Conservation (phyloP, 228 moss, liverwort and hornwort genomes). For the Sphagnum magellanicum region DNA sequence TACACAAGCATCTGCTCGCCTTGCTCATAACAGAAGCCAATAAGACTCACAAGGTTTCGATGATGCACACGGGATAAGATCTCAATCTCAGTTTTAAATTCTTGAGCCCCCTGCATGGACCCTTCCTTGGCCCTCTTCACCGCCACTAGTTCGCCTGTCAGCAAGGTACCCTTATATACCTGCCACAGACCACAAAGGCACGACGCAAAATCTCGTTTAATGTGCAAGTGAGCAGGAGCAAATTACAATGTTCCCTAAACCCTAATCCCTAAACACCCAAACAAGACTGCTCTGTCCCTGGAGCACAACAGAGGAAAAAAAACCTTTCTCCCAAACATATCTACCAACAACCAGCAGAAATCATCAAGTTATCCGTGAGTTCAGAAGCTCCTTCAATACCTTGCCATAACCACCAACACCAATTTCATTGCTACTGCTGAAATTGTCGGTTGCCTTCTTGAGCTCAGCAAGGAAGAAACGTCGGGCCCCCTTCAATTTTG, state of each 20-base stretch:
- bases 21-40: slow-evolving; percentile 64
- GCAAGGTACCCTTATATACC: slow-evolving; percentile 50
- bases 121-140: slow-evolving; percentile 70
- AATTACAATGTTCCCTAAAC: too few species aligned
- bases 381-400: slow-evolving; percentile 15
- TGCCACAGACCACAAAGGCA: slow-evolving; percentile 6
- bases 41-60: slow-evolving; percentile 63
- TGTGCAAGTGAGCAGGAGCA: too few species aligned
- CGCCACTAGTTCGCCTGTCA: slow-evolving; percentile 34
- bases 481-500: slow-evolving; percentile 65
- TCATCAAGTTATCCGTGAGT: background rate
- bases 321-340: too few species aligned
- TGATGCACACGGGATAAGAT: slow-evolving; percentile 73
- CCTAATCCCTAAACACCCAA: too few species aligned
- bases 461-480: slow-evolving; percentile 69
- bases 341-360: too few species aligned
- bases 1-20: slow-evolving; percentile 70
- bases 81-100: slow-evolving; percentile 83
- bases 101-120: slow-evolving; percentile 55
- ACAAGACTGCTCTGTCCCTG: too few species aligned
- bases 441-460: slow-evolving; percentile 59
- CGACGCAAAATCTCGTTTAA: too few species aligned
- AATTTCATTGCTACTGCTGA: slow-evolving; percentile 49
- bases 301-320: too few species aligned
- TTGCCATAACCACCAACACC: slow-evolving; percentile 84